phyloP scores from a whole-genome alignment of 768 basidiomycete genomes.

The Lactarius psammicola region DNA sequence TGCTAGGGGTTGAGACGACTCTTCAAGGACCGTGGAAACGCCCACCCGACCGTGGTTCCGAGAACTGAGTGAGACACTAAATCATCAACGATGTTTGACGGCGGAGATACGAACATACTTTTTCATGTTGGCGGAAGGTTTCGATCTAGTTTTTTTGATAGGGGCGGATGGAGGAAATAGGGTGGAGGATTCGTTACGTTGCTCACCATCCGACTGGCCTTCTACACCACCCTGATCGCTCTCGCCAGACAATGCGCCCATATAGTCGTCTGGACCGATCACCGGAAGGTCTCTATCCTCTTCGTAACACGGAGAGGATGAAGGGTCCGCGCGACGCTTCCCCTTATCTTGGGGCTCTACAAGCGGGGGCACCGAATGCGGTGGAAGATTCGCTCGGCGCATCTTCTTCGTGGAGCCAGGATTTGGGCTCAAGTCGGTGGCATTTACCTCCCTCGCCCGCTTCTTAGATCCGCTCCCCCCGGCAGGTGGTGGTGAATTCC shows the following conservation, averaged over 20 bases:
- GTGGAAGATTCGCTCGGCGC: constrained; percentile 4
- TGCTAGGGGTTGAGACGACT: background rate
- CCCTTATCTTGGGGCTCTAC: background rate
- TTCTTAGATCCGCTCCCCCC: constrained; percentile 11
- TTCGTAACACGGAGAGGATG: background rate
- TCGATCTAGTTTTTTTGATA: background rate
- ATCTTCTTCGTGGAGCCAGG: constrained; percentile 8
- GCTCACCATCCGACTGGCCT: background rate
- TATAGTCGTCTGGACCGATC: constrained; percentile 21
- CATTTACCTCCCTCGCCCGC: constrained; percentile 14
- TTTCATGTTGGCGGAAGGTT: background rate
- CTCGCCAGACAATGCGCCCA: constrained; percentile 14
- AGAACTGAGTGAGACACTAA: constrained; percentile 7
- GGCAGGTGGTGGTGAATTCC: background rate
- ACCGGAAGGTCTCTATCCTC: background rate
- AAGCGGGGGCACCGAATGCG: background rate
- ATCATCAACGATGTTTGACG: background rate
- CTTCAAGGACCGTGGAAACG: background rate
- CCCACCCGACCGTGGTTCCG: background rate
- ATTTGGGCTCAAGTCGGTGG: background rate
- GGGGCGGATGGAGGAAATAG: background rate
- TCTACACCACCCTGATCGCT: constrained; percentile 14
- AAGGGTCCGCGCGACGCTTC: background rate
- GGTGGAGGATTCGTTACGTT: background rate
- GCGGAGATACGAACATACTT: constrained; percentile 8